A percentile compares a stretch with the other conserved stretches of the same genome.
These are phyloP conservation scores for Wickerhamia fluorescens DNA, from an alignment of 805 yeast species.

Conservation along the genomic window DNA sequence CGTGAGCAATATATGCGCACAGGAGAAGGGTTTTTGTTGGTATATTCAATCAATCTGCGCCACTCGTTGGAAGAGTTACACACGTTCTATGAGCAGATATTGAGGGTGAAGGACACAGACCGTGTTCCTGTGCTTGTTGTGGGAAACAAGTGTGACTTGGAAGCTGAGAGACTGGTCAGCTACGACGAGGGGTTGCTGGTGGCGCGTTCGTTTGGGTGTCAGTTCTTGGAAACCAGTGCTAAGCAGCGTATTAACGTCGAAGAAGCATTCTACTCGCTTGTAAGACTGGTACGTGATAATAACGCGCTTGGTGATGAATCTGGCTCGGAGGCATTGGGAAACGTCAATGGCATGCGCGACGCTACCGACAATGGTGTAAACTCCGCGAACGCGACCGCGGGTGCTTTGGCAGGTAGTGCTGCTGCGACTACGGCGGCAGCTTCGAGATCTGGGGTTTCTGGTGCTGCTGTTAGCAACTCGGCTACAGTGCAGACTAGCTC, in stretches of 20 bases:
- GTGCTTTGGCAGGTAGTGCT: slow-evolving; percentile 3
- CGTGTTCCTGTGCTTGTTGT: slow-evolving; percentile 73
- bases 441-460: no score
- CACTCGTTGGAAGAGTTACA: slow-evolving; percentile 79
- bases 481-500: not conserved
- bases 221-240: slow-evolving; percentile 89
- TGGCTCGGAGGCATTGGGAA: not conserved
- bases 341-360: slow-evolving; percentile 2
- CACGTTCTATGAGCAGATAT: slow-evolving; percentile 71
- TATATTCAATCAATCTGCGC: slow-evolving; percentile 80
- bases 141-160: slow-evolving; percentile 75
- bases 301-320: slow-evolving; percentile 4
- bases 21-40: slow-evolving; percentile 89
- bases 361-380: slow-evolving; percentile 2
- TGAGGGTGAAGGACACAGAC: slow-evolving; percentile 68
- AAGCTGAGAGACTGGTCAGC: slow-evolving; percentile 67
- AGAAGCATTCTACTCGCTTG: slow-evolving; percentile 68
- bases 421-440: slow-evolving; percentile 3
- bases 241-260: slow-evolving; percentile 88
- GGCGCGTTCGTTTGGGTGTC: slow-evolving; percentile 60
- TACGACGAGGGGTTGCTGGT: slow-evolving; percentile 54
- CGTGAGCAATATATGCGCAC: slow-evolving; percentile 90
- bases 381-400: slow-evolving; percentile 4
- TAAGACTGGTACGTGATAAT: slow-evolving; percentile 44
- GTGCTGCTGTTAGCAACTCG: not conserved